Evolutionary conservation across 2,329 filamentous ascomycete species (phyloP).

Genomic region (Xylaria multiplex): DNA sequence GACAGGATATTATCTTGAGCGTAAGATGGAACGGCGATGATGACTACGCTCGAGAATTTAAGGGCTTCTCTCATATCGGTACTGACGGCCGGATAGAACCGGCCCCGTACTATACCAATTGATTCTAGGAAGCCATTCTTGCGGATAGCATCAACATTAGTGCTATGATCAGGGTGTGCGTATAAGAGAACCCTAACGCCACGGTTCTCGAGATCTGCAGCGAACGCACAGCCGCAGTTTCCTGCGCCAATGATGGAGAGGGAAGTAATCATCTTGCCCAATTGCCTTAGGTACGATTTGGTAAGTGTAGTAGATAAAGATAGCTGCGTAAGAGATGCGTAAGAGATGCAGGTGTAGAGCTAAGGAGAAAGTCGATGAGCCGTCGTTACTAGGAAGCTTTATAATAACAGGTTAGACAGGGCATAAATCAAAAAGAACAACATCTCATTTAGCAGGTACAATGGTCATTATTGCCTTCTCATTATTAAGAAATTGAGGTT

Average conservation of each 20-base stretch:
- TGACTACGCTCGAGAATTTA: constrained; percentile 27
- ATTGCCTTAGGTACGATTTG: background rate
- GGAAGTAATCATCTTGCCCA: constrained; percentile 28
- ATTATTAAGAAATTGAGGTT: background rate
- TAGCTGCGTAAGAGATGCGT: background rate
- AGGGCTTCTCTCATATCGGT: constrained; percentile 32
- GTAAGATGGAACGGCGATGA: constrained; percentile 34
- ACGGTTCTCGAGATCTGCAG: constrained; percentile 35
- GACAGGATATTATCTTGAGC: constrained; percentile 31
- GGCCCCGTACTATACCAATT: constrained; percentile 28
- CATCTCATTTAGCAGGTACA: background rate
- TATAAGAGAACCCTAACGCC: constrained; percentile 34
- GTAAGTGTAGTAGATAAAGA: background rate
- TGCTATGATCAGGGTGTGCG: constrained; percentile 33
- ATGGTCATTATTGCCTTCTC: no score
- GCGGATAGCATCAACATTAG: constrained; percentile 25
- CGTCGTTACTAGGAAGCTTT: background rate
- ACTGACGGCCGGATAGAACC: constrained; percentile 28
- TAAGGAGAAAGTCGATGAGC: background rate
- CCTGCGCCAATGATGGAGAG: constrained; percentile 33
- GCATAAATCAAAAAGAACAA: background rate
- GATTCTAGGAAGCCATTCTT: constrained; percentile 27
- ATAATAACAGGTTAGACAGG: background rate
- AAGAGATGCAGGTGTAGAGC: background rate
- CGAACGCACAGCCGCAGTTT: constrained; percentile 34